A percentile compares a stretch with the other conserved stretches of the same genome.
These are phyloP conservation scores for Fraxinus excelsior DNA, from an alignment of 257 asterid genomes.

Conservation along the genomic window DNA sequence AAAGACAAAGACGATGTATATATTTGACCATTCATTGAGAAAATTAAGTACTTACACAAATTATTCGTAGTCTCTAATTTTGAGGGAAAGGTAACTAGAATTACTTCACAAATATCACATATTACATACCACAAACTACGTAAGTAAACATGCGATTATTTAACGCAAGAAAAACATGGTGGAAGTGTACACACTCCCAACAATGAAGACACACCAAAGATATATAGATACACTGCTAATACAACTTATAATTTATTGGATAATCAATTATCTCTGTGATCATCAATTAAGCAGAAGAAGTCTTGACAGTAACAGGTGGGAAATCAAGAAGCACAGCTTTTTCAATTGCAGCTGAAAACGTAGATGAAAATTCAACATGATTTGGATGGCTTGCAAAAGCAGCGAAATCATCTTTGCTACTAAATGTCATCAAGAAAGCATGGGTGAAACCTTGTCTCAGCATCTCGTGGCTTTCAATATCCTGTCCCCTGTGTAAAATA, in stretches of 20 bases:
- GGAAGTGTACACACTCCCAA: not conserved
- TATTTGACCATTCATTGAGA: too few species aligned
- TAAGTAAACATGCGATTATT: not conserved
- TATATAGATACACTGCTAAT: not conserved
- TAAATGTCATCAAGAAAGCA: constrained; percentile 83
- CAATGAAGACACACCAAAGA: not conserved
- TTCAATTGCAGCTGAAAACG: constrained; percentile 68
- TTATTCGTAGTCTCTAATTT: too few species aligned
- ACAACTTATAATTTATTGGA: not conserved
- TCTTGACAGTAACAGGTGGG: constrained; percentile 61
- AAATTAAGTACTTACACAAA: too few species aligned
- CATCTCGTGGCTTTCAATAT: constrained; percentile 75
- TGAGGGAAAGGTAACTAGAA: not conserved
- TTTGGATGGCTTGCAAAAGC: constrained; percentile 65
- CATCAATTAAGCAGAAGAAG: constrained; percentile 34
- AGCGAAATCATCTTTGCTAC: constrained; percentile 68
- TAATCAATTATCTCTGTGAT: constrained; percentile 5
- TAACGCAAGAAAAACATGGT: not conserved
- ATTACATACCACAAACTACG: not conserved
- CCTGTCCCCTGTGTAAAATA: constrained; percentile 67
- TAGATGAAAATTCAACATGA: constrained; percentile 64
- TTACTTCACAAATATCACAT: not conserved
- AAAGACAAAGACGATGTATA: too few species aligned
- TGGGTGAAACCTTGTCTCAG: constrained; percentile 88
- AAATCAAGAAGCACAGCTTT: constrained; percentile 88